A percentile compares a stretch with the other conserved stretches of the same genome.
phyloP scores from a whole-genome alignment of 1,139 yeast species.

The Scheffersomyces parashehatae region DNA sequence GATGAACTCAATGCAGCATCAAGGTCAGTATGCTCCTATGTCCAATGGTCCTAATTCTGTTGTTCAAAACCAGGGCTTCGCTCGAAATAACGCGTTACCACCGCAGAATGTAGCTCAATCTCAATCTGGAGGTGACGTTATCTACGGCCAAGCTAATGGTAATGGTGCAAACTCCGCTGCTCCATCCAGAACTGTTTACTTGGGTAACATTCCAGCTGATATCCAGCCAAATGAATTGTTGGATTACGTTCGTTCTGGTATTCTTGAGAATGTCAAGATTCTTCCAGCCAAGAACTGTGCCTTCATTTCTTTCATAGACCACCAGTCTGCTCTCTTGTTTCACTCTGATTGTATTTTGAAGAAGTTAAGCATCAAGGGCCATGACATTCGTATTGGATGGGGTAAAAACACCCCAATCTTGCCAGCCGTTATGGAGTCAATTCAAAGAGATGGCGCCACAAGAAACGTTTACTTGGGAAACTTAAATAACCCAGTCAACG shows the following conservation, averaged over 20 bases:
- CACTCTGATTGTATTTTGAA: constrained; percentile 64
- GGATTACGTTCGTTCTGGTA: constrained; percentile 89
- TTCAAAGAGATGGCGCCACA: constrained; percentile 85
- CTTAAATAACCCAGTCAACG: constrained; percentile 50
- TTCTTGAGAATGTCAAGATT: constrained; percentile 72
- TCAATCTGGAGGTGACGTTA: constrained; percentile 7
- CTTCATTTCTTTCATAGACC: constrained; percentile 61
- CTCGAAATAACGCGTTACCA: constrained; percentile 1
- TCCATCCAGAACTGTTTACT: constrained; percentile 83
- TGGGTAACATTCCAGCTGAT: constrained; percentile 86
- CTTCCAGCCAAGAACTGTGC: constrained; percentile 61
- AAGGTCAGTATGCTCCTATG: constrained; percentile 4
- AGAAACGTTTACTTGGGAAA: constrained; percentile 86
- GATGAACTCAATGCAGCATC: constrained; percentile 4
- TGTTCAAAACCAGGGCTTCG: constrained; percentile 1
- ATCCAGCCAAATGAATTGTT: constrained; percentile 78
- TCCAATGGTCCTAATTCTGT: not conserved
- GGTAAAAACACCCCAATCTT: constrained; percentile 66
- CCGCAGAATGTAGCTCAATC: constrained; percentile 5
- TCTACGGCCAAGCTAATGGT: constrained; percentile 9
- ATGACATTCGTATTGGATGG: constrained; percentile 68
- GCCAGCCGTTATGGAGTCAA: constrained; percentile 69
- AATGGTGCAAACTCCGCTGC: constrained; percentile 35
- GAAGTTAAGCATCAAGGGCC: constrained; percentile 55
- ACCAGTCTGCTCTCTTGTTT: constrained; percentile 58